A percentile compares a stretch with the other conserved stretches of the same genome.
Evolutionary conservation across 2,329 filamentous ascomycete genomes (phyloP).

Genomic region (Venturia oleaginea): DNA sequence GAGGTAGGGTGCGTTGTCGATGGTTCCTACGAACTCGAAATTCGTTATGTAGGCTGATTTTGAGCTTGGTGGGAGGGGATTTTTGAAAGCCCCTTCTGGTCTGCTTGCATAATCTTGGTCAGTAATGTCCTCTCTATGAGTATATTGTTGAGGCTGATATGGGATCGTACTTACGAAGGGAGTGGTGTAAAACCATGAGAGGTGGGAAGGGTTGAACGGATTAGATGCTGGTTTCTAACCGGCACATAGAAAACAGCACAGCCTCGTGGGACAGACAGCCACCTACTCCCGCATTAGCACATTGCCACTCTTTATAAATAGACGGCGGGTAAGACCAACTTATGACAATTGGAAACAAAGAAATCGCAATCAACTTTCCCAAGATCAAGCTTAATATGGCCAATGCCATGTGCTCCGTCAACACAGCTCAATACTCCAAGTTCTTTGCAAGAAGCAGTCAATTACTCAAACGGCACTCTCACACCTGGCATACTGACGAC

Average conservation of each 20-base stretch:
- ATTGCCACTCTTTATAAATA: not conserved
- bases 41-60: constrained; percentile 56
- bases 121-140: constrained; percentile 4
- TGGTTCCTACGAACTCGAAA: constrained; percentile 70
- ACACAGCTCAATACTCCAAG: constrained; percentile 63
- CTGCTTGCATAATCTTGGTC: not conserved
- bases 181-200: constrained; percentile 63
- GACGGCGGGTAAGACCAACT: constrained; percentile 34
- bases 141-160: not conserved
- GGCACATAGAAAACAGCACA: constrained; percentile 78
- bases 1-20: constrained; percentile 63
- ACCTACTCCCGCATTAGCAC: constrained; percentile 36
- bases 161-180: constrained; percentile 13
- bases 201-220: constrained; percentile 68
- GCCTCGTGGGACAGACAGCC: constrained; percentile 72
- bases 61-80: constrained; percentile 31
- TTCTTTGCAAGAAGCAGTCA: constrained; percentile 56
- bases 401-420: constrained; percentile 79
- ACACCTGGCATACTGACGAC: constrained; percentile 73
- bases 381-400: constrained; percentile 67
- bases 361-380: constrained; percentile 65
- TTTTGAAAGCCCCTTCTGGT: constrained; percentile 17
- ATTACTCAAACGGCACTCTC: constrained; percentile 64
- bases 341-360: constrained; percentile 79
- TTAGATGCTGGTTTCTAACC: constrained; percentile 61